A percentile compares a stretch with the other conserved stretches of the same genome.
phyloP scores from a whole-genome alignment of 73 alveolate species.

The Paramecium sonneborni region DNA sequence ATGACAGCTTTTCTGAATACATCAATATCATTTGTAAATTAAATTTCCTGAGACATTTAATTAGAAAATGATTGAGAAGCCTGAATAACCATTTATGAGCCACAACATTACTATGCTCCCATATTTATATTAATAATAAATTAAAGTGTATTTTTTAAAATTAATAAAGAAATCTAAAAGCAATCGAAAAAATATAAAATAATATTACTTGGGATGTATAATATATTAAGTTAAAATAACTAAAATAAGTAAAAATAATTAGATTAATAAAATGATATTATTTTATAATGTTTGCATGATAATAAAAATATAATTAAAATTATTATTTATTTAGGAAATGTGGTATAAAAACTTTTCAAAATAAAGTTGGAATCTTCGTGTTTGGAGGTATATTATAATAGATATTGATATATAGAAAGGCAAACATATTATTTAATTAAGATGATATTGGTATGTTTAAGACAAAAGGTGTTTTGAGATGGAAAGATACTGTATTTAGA shows the following conservation, averaged over 20 bases:
- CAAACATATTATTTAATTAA: neutral
- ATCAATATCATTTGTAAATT: conserved; percentile 15
- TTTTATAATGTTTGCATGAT: neutral
- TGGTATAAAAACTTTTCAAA: conserved; percentile 58
- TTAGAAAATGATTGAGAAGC: neutral
- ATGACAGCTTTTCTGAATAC: neutral
- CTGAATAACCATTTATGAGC: neutral
- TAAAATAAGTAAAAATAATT: neutral
- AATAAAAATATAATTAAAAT: neutral
- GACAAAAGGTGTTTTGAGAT: conserved; percentile 45
- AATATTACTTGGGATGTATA: neutral
- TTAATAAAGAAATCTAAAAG: neutral
- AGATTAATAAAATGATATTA: neutral
- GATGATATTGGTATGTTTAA: conserved; percentile 46
- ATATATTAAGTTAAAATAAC: neutral
- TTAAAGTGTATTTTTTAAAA: neutral
- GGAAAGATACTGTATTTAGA: conserved; percentile 46
- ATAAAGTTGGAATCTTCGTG: conserved; percentile 59
- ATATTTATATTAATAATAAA: neutral
- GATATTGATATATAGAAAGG: neutral
- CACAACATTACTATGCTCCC: conserved; percentile 20
- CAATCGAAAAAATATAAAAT: neutral
- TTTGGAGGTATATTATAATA: conserved; percentile 33
- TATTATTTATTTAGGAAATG: conserved; percentile 15
- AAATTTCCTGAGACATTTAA: neutral